phyloP scores from a whole-genome alignment of 164 flowering plant species.

The Dillenia turbinata region DNA sequence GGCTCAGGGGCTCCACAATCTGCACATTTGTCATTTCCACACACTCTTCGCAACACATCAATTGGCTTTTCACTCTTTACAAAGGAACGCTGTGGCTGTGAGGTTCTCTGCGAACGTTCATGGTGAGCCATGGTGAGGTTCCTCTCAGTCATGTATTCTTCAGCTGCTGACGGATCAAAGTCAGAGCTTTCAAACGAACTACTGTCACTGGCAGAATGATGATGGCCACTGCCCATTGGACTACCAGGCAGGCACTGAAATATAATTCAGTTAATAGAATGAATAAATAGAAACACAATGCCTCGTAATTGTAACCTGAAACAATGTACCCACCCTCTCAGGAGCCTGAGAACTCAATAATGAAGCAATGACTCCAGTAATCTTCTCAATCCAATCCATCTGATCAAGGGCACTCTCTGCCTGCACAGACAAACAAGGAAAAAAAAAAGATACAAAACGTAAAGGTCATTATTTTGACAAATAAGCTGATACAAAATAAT shows the following conservation, averaged over 20 bases:
- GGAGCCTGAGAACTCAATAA: constrained; percentile 82
- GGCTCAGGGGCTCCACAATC: constrained; percentile 98
- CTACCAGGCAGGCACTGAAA: constrained; percentile 34
- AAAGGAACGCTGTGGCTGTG: constrained; percentile 45
- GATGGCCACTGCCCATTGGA: constrained; percentile 20
- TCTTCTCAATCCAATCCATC: constrained; percentile 99
- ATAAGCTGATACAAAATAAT: no score
- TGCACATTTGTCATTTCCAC: constrained; percentile 95
- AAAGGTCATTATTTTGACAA: no score
- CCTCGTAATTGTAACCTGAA: constrained; percentile 44
- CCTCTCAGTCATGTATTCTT: constrained; percentile 55
- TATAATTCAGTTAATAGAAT: not conserved
- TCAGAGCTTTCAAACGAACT: constrained; percentile 91
- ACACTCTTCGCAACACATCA: constrained; percentile 60
- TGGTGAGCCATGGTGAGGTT: constrained; percentile 21
- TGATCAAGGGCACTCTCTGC: constrained; percentile 98
- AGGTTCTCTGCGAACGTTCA: constrained; percentile 50
- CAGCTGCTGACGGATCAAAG: constrained; percentile 41
- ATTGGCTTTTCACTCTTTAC: constrained; percentile 76
- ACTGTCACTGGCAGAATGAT: constrained; percentile 33
- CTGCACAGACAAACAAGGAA: constrained; percentile 41
- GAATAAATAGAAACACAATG: not conserved
- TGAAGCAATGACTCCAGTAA: constrained; percentile 98
- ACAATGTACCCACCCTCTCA: constrained; percentile 56
- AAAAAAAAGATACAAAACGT: not conserved